A percentile compares a stretch with the other conserved stretches of the same genome.
Evolutionary conservation across 1,284 basidiomycete species (phyloP).

Genomic region (Anthracocystis setariae): DNA sequence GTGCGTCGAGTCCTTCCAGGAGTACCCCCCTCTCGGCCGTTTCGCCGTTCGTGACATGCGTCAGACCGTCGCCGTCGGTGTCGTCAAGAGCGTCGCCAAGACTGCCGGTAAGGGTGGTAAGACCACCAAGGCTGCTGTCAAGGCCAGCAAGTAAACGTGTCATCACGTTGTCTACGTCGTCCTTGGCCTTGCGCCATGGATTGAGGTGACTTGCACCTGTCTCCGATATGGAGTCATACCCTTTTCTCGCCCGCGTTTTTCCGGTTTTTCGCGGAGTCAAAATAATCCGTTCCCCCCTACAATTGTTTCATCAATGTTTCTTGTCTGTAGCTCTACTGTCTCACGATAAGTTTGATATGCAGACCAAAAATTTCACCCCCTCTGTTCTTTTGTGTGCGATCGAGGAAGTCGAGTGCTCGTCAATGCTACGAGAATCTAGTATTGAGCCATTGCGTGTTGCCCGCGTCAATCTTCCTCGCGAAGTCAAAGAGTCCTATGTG

Average conservation of each 20-base stretch:
- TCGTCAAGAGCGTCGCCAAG: slow-evolving; percentile 77
- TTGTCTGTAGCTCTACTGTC: no score
- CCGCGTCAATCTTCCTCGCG: no score
- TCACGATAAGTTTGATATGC: no score
- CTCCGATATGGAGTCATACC: neutral
- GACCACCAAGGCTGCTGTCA: slow-evolving; percentile 89
- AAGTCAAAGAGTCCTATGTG: no score
- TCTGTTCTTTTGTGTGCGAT: no score
- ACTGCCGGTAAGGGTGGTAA: slow-evolving; percentile 73
- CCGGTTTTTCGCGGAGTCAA: slow-evolving; percentile 42
- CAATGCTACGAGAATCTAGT: no score
- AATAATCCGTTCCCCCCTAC: slow-evolving; percentile 21
- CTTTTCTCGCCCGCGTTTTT: slow-evolving; percentile 40
- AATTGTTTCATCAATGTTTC: slow-evolving; percentile 31
- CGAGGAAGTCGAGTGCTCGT: no score
- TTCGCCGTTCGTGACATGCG: slow-evolving; percentile 76
- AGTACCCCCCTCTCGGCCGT: slow-evolving; percentile 99
- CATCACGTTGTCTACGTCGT: neutral
- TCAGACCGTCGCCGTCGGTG: slow-evolving; percentile 79
- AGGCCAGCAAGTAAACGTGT: slow-evolving; percentile 69
- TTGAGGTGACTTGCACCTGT: no score
- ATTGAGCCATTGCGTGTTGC: no score
- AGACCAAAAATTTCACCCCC: no score
- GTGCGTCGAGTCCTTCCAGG: slow-evolving; percentile 97
- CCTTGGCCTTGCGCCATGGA: neutral